phyloP scores from a whole-genome alignment of 1,284 basidiomycete species.

The Cryptococcus sp. region DNA sequence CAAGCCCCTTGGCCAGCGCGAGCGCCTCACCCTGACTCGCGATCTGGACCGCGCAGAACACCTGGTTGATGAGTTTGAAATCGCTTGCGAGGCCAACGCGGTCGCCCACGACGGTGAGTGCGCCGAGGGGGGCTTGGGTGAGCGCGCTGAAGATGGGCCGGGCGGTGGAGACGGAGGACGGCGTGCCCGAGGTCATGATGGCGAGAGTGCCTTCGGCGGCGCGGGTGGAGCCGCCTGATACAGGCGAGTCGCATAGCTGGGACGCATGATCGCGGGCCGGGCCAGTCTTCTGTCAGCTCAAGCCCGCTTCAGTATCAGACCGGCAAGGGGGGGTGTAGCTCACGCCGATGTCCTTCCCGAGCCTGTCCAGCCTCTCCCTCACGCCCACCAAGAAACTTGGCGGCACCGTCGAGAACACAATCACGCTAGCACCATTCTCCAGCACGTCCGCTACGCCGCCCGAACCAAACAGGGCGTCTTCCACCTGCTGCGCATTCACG shows the following conservation, averaged over 20 bases:
- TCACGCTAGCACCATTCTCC: conserved; percentile 33
- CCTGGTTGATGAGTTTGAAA: conserved; percentile 47
- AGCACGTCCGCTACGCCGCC: conserved; percentile 35
- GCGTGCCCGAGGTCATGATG: conserved; percentile 46
- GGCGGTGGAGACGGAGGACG: conserved; percentile 25
- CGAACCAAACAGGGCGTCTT: conserved; percentile 37
- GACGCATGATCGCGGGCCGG: background rate
- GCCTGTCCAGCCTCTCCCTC: conserved; percentile 29
- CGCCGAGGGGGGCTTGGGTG: conserved; percentile 33
- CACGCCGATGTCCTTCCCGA: conserved; percentile 35
- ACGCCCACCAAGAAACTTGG: conserved; percentile 36
- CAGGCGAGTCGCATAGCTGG: conserved; percentile 46
- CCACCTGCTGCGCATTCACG: conserved; percentile 41
- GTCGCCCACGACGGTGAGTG: conserved; percentile 32
- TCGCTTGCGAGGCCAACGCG: conserved; percentile 33
- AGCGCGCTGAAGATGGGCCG: conserved; percentile 36
- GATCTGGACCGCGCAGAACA: conserved; percentile 40
- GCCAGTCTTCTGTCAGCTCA: no score
- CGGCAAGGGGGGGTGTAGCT: conserved; percentile 5
- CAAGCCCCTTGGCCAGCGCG: conserved; percentile 42
- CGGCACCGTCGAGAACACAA: conserved; percentile 49
- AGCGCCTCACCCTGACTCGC: conserved; percentile 40
- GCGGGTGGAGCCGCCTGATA: conserved; percentile 47
- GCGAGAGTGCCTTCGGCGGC: conserved; percentile 45
- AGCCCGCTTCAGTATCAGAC: conserved; percentile 2